Base-by-base conservation (phyloP, 345 rosid species). In the Citrus unshiu region DNA sequence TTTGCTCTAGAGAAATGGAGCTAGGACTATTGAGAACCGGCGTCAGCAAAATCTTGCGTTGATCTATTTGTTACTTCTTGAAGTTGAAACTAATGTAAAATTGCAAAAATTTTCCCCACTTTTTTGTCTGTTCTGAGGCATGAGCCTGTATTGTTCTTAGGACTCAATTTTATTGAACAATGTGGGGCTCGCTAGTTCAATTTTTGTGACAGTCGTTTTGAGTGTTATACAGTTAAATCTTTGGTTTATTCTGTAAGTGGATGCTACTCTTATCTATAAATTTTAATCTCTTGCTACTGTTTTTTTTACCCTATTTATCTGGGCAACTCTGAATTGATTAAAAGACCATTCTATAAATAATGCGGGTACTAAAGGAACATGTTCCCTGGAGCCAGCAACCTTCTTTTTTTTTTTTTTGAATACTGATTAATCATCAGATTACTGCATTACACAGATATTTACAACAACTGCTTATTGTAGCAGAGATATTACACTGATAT, bases 1-100 rank as follows among this genome's bases (percentile, higher is more conserved):
- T 78, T 81, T 81, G 80, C 82, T 84, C 86, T 30, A 76, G 82
- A 79, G 79, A 77, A 83, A 65, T 67, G 66, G 88, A 81, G 87
- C 84, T 83, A 79, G 83, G 90, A 86, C 84, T 80, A 64, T 79
- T 81, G 80, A 85, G 83, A 49, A 46, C 69, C 68, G 81, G 85
- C 85, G 70, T 68, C 70, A 5, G 79, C 39, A 75, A 81, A 70
- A 79, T 59, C 54, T 72, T 77, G 78, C 78, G 21, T 73, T 81
- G 79, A 76, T 84, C 77, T 73, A n/a, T 79, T 79, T 88, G 82
- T 75, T 77, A 37, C 78, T 37, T 68, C 71, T n/a, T 70, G 25
- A 70, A 69, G 66, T 70, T 79, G 67, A 79, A 77, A 81, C 81
- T 32, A 37, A 37, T 78, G 90, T 86, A 86, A 74, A 86, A 84